A percentile compares a stretch with the other conserved stretches of the same genome.
Evolutionary conservation across 495 filamentous ascomycete genomes (phyloP).

Genomic region (Lophium mytilinum): DNA sequence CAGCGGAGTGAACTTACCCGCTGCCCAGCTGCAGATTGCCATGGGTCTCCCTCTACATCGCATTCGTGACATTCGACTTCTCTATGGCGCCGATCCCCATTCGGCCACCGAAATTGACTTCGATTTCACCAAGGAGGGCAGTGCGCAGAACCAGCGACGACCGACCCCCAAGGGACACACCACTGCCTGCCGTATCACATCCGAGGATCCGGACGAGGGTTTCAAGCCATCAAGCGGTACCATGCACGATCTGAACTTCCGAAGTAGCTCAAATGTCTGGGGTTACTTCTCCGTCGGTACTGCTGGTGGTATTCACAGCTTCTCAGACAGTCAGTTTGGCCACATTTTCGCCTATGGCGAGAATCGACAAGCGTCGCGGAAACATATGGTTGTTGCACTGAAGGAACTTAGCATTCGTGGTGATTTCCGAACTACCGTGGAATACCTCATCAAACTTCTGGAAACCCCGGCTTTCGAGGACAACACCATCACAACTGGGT

Average conservation of each 20-base stretch:
- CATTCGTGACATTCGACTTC: conserved; percentile 88
- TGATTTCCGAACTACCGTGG: conserved; percentile 96
- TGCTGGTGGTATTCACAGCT: conserved; percentile 94
- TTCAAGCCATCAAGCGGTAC: conserved; percentile 99
- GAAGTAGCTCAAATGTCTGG: conserved; percentile 97
- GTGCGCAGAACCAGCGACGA: conserved; percentile 73
- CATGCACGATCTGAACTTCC: conserved; percentile 98
- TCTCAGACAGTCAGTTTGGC: conserved; percentile 97
- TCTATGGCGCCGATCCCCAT: conserved; percentile 93
- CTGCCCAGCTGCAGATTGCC: conserved; percentile 94
- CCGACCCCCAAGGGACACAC: conserved; percentile 93
- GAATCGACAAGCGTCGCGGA: conserved; percentile 87
- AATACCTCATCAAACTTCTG: conserved; percentile 97
- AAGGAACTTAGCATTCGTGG: conserved; percentile 99
- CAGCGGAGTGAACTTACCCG: conserved; percentile 91
- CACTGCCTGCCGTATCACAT: conserved; percentile 98
- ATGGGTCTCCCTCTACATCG: conserved; percentile 97
- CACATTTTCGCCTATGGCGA: conserved; percentile 99
- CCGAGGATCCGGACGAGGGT: conserved; percentile 96
- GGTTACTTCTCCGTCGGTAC: conserved; percentile 99
- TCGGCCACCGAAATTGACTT: conserved; percentile 87
- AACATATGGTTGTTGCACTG: conserved; percentile 98
- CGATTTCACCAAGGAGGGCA: conserved; percentile 83
- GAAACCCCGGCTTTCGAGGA: conserved; percentile 98
- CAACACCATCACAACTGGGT: conserved; percentile 98